Evolutionary conservation across 495 filamentous ascomycete species (phyloP).

Genomic region (Hypomontagnella monticulosa): DNA sequence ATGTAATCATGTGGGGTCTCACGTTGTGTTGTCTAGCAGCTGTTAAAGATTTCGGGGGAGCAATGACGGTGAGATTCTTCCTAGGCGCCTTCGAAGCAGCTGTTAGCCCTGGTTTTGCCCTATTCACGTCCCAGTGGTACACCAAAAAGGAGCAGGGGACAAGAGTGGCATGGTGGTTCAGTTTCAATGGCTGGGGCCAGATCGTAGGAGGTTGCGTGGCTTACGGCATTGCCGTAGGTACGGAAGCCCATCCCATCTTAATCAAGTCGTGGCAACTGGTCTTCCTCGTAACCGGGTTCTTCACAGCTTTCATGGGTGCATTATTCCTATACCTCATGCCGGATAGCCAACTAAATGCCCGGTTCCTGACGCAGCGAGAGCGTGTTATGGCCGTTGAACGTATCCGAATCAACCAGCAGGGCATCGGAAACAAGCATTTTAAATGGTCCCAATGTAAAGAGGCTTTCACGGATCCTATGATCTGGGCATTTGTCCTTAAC

Average conservation of each 20-base stretch:
- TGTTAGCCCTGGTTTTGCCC: constrained; percentile 70
- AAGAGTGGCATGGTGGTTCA: constrained; percentile 70
- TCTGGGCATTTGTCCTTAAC: constrained; percentile 70
- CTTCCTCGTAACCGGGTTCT: constrained; percentile 71
- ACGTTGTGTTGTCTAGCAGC: constrained; percentile 65
- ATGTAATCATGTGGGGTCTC: constrained; percentile 67
- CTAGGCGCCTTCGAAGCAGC: constrained; percentile 70
- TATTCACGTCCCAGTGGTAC: constrained; percentile 73
- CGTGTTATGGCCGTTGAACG: constrained; percentile 67
- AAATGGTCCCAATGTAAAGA: constrained; percentile 71
- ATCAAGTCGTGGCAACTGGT: constrained; percentile 74
- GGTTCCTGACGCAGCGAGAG: constrained; percentile 71
- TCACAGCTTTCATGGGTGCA: constrained; percentile 66
- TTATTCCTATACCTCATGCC: constrained; percentile 72
- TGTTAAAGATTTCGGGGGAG: constrained; percentile 51
- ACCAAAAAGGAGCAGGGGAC: constrained; percentile 67
- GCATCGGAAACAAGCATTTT: constrained; percentile 75
- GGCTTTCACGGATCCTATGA: constrained; percentile 55
- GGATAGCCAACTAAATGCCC: constrained; percentile 74
- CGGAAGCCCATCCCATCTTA: constrained; percentile 58
- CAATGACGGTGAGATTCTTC: constrained; percentile 67
- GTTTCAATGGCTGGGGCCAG: constrained; percentile 69
- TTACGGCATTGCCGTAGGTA: constrained; percentile 72
- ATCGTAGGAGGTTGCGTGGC: constrained; percentile 71
- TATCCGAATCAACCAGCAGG: constrained; percentile 71